Evolutionary conservation across 352 stramenopile genomes (phyloP).

Genomic region (Saprolegnia diclina): DNA sequence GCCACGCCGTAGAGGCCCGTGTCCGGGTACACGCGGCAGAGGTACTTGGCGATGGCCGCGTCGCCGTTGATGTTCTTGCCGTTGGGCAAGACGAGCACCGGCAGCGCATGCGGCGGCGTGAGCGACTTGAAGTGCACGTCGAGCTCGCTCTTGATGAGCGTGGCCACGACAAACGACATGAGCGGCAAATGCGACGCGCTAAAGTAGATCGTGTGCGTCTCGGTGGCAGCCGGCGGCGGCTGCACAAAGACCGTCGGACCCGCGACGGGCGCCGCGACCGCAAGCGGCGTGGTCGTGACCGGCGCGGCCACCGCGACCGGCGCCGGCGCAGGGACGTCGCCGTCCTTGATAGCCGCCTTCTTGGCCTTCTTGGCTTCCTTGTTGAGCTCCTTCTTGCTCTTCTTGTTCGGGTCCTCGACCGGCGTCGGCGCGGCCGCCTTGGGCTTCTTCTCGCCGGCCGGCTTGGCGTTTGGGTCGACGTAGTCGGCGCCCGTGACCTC

Average conservation of each 20-base stretch:
- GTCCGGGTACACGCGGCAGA: slow-evolving; percentile 40
- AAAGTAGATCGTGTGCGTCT: slow-evolving; percentile 61
- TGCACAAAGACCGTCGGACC: slow-evolving; percentile 25
- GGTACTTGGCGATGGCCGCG: slow-evolving; percentile 68
- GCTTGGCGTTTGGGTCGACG: slow-evolving; percentile 46
- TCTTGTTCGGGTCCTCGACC: slow-evolving; percentile 49
- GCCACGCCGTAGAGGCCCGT: slow-evolving; percentile 53
- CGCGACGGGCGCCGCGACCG: slow-evolving; percentile 37
- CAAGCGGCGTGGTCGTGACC: slow-evolving; percentile 9
- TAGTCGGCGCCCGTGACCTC: slow-evolving; percentile 65
- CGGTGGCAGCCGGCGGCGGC: slow-evolving; percentile 22
- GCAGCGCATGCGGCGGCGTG: slow-evolving; percentile 39
- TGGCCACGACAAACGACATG: slow-evolving; percentile 56
- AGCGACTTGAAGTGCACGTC: slow-evolving; percentile 43
- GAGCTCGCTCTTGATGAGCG: slow-evolving; percentile 51
- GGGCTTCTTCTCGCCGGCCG: slow-evolving; percentile 36
- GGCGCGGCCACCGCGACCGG: slow-evolving; percentile 26
- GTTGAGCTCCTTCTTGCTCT: slow-evolving; percentile 86
- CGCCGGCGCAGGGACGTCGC: slow-evolving; percentile 26
- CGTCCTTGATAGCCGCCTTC: slow-evolving; percentile 64
- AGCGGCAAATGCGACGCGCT: slow-evolving; percentile 48
- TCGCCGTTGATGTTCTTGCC: slow-evolving; percentile 62
- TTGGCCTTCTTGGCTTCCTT: slow-evolving; percentile 84
- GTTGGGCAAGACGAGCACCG: slow-evolving; percentile 43
- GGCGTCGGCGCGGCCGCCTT: slow-evolving; percentile 13